A percentile compares a stretch with the other conserved stretches of the same genome.
Evolutionary conservation across 169 alveolate species (phyloP).

Genomic region (Toxoplasma gondii): DNA sequence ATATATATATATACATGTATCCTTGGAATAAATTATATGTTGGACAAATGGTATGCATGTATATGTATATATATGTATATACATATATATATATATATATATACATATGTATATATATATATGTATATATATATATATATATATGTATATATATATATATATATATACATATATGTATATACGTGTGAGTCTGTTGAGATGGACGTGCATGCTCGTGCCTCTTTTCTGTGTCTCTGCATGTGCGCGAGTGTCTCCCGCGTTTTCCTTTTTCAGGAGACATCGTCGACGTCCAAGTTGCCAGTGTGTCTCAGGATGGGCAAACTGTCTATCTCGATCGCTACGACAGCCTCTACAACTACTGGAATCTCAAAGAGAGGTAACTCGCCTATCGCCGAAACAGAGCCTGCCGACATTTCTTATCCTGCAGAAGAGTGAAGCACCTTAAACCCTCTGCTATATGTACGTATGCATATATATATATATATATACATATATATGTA

Average conservation of each 20-base stretch:
- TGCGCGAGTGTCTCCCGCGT: neutral
- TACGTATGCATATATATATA: too few relatives aligned
- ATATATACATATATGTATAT: neutral
- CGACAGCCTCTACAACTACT: slow-evolving; percentile 25
- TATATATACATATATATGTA: too few relatives aligned
- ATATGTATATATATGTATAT: neutral
- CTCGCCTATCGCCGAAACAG: neutral
- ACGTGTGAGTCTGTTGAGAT: neutral
- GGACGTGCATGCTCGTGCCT: neutral
- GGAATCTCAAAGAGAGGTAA: slow-evolving; percentile 17
- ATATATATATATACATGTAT: neutral
- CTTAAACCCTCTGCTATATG: neutral
- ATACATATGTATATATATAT: neutral
- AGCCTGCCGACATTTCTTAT: too few relatives aligned
- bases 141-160: neutral
- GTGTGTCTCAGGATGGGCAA: neutral
- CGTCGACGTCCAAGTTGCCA: slow-evolving; percentile 31
- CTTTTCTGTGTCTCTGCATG: neutral
- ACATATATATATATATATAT: neutral
- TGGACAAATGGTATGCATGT: neutral
- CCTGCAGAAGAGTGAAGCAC: neutral
- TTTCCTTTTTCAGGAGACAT: slow-evolving; percentile 19
- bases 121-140: neutral
- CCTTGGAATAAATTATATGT: neutral
- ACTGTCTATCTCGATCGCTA: slow-evolving; percentile 7